Evolutionary conservation across 2,329 filamentous ascomycete species (phyloP), one percentile per base, ranked within the genome.

Genomic region (Teratosphaeria pseudoeucalypti): DNA sequence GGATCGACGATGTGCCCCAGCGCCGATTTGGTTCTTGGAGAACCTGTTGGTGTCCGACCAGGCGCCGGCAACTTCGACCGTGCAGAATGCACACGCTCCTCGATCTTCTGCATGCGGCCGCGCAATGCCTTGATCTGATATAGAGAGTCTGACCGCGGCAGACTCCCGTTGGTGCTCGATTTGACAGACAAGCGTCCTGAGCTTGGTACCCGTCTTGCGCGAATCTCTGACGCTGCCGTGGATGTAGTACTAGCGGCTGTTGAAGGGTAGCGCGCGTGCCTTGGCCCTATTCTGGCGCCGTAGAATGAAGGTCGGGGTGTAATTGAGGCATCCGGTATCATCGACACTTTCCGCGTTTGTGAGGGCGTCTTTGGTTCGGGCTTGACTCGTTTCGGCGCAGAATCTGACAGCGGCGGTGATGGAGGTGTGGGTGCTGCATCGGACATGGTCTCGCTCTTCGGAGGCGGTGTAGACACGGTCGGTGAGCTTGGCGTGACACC

Each of bases 81-180:
- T 19, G 88, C 94, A 27, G 87, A 90, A 62, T 97, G 91, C 10
- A 99, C 92, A 53, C 94, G 85, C 63, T 94, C 90, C 73, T 97
- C 94, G 62, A 99, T 85, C 66, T 90, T 89, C 75, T 96, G 90
- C 91, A 97, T 96, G 76, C 97, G 94, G 32, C 90, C 92, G 60
- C 95, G 96, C 64, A 99, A 85, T 34, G 87, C 88, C 64, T 92
- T 90, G 69, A 99, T 95, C 72, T 99, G 94, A 65, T 89, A 88
- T 56, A 99, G 83, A 1, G 94, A 97, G 63, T 83, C 81, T 34
- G 84, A 85, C 62, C 82, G 79, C 53, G 83, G 81, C 58, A 85
- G 69, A 32, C 73, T 72, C n/a, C 66, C 43, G 58, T 58, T 32
- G 79, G 56, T 58, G 19, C 43, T 49, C 43, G 37, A 49, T n/a